A percentile compares a stretch with the other conserved stretches of the same genome.
Conservation (phyloP, 1,139 yeast species). For the Saccharomyces hybrid region DNA sequence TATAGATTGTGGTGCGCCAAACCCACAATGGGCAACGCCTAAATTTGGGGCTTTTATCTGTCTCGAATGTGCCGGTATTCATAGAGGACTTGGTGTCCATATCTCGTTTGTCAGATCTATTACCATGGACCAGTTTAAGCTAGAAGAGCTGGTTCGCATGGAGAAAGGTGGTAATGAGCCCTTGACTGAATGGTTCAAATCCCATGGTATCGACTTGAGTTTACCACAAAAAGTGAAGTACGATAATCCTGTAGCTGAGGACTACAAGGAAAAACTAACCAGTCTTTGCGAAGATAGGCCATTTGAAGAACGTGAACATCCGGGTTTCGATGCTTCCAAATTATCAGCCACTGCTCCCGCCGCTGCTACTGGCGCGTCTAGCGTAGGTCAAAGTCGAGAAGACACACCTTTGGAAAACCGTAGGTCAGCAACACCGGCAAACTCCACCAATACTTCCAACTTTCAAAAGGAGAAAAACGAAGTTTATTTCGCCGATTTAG, state of each 20-base stretch:
- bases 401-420: slow-evolving; percentile 25
- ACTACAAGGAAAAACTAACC: slow-evolving; percentile 74
- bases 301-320: slow-evolving; percentile 60
- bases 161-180: slow-evolving; percentile 89
- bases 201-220: slow-evolving; percentile 62
- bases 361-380: slow-evolving; percentile 4
- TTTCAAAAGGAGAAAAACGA: slow-evolving; percentile 59
- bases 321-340: slow-evolving; percentile 34
- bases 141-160: slow-evolving; percentile 84
- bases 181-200: slow-evolving; percentile 58
- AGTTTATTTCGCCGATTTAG: slow-evolving; percentile 71
- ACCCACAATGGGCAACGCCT: slow-evolving; percentile 99
- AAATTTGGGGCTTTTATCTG: slow-evolving; percentile 95
- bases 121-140: slow-evolving; percentile 95
- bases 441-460: slow-evolving; percentile 23
- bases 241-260: slow-evolving; percentile 87
- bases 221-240: slow-evolving; percentile 69
- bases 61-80: slow-evolving; percentile 94
- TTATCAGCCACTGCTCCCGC: slow-evolving; percentile 14
- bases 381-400: slow-evolving; percentile 17
- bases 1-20: slow-evolving; percentile 89
- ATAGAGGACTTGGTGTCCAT: slow-evolving; percentile 94
- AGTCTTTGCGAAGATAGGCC: slow-evolving; percentile 67
- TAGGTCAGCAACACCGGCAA: slow-evolving; percentile 38
- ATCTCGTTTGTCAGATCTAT: slow-evolving; percentile 92